Base-by-base conservation (phyloP, 164 flowering plant genomes). In the Annona cherimola region DNA sequence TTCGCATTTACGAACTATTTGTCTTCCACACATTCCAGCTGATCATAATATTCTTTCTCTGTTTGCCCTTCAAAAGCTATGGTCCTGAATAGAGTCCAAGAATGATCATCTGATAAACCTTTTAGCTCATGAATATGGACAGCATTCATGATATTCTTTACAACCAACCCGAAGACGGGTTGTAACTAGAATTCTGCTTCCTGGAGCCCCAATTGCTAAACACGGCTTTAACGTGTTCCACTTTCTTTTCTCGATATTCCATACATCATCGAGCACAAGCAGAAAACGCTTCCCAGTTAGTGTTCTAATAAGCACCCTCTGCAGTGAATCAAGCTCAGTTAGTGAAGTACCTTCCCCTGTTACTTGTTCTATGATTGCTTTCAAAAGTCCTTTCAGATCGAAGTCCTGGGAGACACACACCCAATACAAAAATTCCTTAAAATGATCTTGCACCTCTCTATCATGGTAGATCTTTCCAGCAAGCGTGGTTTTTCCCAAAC, bases 161-260 rank as follows among this genome's bases (percentile, higher is more conserved):
- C 40, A 35, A 63, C 61, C 19, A n/a, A 40, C 4, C 16, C 40
- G 2, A 40, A 8, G 45, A 45, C 68, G 62, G 69, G 68, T 74
- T 8, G 76, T 74, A 20, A 74, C 72, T 44, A 74, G 35, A n/a
- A 74, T 62, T 50, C 26, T 74, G 35, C 76, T 69, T 46, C 72
- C 71, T 9, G 39, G 40, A 5, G 3, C 61, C 0, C 76, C 64
- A 59, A 42, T 61, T 44, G 14, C 4, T 3, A 73, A 20, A 5
- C 45, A 60, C 19, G 6, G 45, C 43, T 4, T 12, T 19, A 70
- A 59, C 9, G 2, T 40, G 45, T 42, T 39, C 46, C 72, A 60
- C 72, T 70, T 59, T 16, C n/a, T 45, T 41, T 19, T 18, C 9
- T 63, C 60, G 6, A 63, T 45, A 44, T 35, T 46, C 67, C 74